Evolutionary conservation across 2,329 filamentous ascomycete genomes (phyloP), one percentile per base, ranked within the genome.

Genomic region (Westerdykella aurantiaca): DNA sequence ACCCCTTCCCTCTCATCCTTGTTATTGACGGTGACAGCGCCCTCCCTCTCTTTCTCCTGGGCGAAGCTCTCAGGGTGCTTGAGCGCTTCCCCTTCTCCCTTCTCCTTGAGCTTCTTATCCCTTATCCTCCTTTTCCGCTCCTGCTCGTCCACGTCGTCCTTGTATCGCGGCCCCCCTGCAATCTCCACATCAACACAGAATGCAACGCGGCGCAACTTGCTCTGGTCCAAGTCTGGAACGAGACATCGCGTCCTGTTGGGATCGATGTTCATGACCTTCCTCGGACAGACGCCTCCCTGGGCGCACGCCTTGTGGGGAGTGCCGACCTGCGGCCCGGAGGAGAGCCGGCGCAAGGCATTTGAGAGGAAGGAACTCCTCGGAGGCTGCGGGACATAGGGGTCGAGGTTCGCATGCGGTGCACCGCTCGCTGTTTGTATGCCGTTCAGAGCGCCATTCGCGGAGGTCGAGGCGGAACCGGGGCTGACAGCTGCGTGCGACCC

Each of bases 161-260:
- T 70, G 55, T 94, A 93, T 55, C 81, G 83, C 18, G 90, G 88
- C 60, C 88, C 82, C 0, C 89, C 88, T 3, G 91, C 91, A 60
- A 98, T 95, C 66, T 98, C 93, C 4, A 98, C 90, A 60, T 98
- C 93, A 2, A 98, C 93, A 56, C 88, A 95, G 61, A 98, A 98
- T 0, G 91, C 86, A 0, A 98, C 93, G 42, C 89, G 81, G 42
- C 88, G 80, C 47, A 98, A 69, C 64, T 93, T 95, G 39, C 81
- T 80, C 57, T 84, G 81, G 52, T 89, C 83, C 38, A 98, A 73
- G 53, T 95, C 90, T 4, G 80, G 73, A 23, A 97, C 81, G 18
- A 80, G 77, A 64, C 88, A 95, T 51, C 93, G 76, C 60, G 91
- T 83, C 34, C 93, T 80, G 53, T 84, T 78, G 7, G 73, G 81